Evolutionary conservation across 805 yeast genomes (phyloP), one percentile per base, ranked within the genome.

Genomic region (Nakazawaea peltata): DNA sequence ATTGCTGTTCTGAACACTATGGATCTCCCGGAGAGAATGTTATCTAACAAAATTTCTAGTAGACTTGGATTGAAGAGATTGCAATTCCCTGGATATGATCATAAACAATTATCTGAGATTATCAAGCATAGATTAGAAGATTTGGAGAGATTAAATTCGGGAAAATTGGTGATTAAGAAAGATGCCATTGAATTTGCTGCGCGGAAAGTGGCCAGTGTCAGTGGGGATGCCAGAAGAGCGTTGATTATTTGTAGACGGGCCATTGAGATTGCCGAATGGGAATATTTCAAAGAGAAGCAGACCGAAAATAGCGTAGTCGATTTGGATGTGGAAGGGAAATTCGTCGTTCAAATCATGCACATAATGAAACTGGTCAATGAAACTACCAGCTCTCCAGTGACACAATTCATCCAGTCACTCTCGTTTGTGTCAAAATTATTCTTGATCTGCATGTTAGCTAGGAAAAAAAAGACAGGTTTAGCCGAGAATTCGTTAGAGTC

Each of bases 211-310:
- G 95, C 97, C 4, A 77, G 92, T 58, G 97, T 92, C 3, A 83
- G 94, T 53, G 98, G 99, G 40, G 99, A 92, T 63, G 98, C 97
- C 1, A 68, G 99, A 49, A 65, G 97, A 40, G 97, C 95, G 0
- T 63, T 92, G 37, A 81, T 81, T 39, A 82, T 92, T 17, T 82
- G 96, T 50, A 69, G 88, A 26, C 63, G 97, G 39, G 96, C 97
- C 0, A 81, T 88, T 6, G 96, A 86, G 50, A 65, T 88, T 21
- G 95, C 95, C 0, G 94, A 85, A 49, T 49, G 57, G 23, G 82
- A 78, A 41, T 73, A 67, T 47, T 48, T 67, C 49, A 47, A 51
- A 26, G 56, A 59, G 23, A 39, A 49, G 1, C 45, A 49, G 16
- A 53, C 47, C 9, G 45, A 43, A 3, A 42, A 44, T n/a, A n/a